Base-by-base conservation (phyloP, 495 filamentous ascomycete species). In the Apiosordaria backusii region DNA sequence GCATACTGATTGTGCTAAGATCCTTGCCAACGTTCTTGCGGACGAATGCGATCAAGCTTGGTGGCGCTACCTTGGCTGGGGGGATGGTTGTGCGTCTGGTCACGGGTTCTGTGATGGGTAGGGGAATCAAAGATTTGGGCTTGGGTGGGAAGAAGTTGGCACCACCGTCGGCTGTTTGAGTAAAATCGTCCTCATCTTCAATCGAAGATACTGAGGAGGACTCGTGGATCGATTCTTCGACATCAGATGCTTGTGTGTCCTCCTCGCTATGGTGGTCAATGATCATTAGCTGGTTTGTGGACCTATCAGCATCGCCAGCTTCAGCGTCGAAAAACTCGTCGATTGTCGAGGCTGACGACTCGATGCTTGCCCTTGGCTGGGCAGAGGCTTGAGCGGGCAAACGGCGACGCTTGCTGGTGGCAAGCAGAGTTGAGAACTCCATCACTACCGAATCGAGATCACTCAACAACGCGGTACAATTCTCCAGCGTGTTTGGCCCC, bases 1-100 rank as follows among this genome's bases (percentile, higher is more conserved):
- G 95, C 96, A 98, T 99, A 40, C 91, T 90, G 73, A 98, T 93
- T 4, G 92, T 93, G 60, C 92, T 96, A 5, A 99, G 80, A 75
- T 99, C 95, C 79, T 98, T 98, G 69, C 95, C 95, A 15, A 97
- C 95, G 68, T 99, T 99, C 75, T 97, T 99, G 72, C 96, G 91
- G 10, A 98, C 81, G 75, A 97, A 96, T 1, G 91, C 89, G 65
- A 99, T 95, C 29, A 99, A 80, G 77, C 92, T 96, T 0, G 95
- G 95, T 0, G 96, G 94, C 50, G 86, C 73, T 26, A 92, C 86
- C 24, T 86, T 93, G 3, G 92, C 85, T 1, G 89, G 82, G 0
- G 85, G 80, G 16, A 99, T 86, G 2, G 87, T 89, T 19, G 78
- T 81, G 61, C 95, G 86, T n/a, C 95, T 85, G 52, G 82, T 75